These are phyloP conservation scores for Trichoderma atroviride DNA, from an alignment of 2,329 filamentous ascomycete genomes.

Conservation along the genomic window DNA sequence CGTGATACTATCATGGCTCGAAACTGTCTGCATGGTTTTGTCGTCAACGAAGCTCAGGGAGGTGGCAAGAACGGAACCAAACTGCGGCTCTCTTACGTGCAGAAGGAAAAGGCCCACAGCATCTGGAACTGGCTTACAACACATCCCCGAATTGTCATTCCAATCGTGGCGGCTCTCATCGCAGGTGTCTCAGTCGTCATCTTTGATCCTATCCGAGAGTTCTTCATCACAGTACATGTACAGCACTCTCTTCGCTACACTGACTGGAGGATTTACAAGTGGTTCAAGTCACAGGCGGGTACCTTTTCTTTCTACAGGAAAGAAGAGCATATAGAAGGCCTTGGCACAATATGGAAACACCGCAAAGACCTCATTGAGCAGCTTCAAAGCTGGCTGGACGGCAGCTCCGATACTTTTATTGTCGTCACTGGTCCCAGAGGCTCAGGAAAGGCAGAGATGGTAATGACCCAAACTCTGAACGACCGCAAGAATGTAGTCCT, in stretches of 20 bases:
- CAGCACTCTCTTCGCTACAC: slow-evolving; percentile 74
- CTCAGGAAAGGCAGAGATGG: slow-evolving; percentile 85
- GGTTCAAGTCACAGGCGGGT: slow-evolving; percentile 69
- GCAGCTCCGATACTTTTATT: slow-evolving; percentile 88
- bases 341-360: slow-evolving; percentile 86
- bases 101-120: slow-evolving; percentile 73
- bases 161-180: slow-evolving; percentile 76
- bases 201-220: slow-evolving; percentile 92
- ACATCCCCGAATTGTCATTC: slow-evolving; percentile 87
- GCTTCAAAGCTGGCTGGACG: slow-evolving; percentile 82
- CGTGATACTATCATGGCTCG: slow-evolving; percentile 83
- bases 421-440: slow-evolving; percentile 91
- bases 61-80: slow-evolving; percentile 76
- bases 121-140: slow-evolving; percentile 84
- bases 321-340: slow-evolving; percentile 65
- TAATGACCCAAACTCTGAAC: slow-evolving; percentile 80
- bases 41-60: slow-evolving; percentile 67
- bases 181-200: slow-evolving; percentile 83
- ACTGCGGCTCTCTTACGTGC: slow-evolving; percentile 82
- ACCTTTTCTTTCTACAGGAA: slow-evolving; percentile 64
- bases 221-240: slow-evolving; percentile 88
- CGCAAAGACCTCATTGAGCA: slow-evolving; percentile 80
- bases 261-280: slow-evolving; percentile 73
- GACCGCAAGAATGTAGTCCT: slow-evolving; percentile 76
- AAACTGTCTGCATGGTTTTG: slow-evolving; percentile 87